Percentiles rank a stretch among this genome's conserved stretches.
Conservation (phyloP, 345 rosid species). For the Citrus maxima region DNA sequence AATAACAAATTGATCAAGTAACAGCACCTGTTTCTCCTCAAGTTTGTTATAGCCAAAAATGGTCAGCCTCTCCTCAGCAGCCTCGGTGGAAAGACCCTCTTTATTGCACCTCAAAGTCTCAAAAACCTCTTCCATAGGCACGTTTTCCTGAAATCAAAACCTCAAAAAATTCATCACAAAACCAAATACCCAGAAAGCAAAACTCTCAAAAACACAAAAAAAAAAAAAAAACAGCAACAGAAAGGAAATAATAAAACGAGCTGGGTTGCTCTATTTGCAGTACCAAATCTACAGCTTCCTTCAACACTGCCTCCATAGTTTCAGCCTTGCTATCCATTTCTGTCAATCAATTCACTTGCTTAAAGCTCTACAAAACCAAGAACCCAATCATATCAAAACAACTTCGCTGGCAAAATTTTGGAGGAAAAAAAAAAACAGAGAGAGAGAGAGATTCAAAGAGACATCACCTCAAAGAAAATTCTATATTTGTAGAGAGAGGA, state of each 20-base stretch:
- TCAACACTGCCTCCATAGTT: slow-evolving; percentile 57
- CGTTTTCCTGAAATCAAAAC: slow-evolving; percentile 48
- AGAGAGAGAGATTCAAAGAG: neutral
- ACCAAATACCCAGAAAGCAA: slow-evolving; percentile 11
- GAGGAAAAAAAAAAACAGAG: neutral
- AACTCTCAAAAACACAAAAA: neutral
- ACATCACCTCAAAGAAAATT: neutral
- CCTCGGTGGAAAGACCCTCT: slow-evolving; percentile 55
- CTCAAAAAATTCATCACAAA: slow-evolving; percentile 16
- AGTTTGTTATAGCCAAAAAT: slow-evolving; percentile 67
- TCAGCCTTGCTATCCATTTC: slow-evolving; percentile 47
- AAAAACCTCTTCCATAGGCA: slow-evolving; percentile 62
- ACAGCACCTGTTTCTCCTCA: slow-evolving; percentile 53
- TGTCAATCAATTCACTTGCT: neutral
- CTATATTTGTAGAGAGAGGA: neutral
- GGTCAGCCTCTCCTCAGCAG: slow-evolving; percentile 51
- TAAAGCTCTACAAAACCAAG: slow-evolving; percentile 2
- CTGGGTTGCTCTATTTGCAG: slow-evolving; percentile 14
- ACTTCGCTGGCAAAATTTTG: neutral
- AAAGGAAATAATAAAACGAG: slow-evolving; percentile 2
- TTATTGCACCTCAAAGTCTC: slow-evolving; percentile 52
- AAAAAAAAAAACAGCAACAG: neutral
- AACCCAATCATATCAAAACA: neutral
- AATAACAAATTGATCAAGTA: neutral
- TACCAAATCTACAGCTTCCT: slow-evolving; percentile 76